These are phyloP conservation scores for Polygonum aviculare DNA, from an alignment of 148 eudicot species.

Conservation along the genomic window DNA sequence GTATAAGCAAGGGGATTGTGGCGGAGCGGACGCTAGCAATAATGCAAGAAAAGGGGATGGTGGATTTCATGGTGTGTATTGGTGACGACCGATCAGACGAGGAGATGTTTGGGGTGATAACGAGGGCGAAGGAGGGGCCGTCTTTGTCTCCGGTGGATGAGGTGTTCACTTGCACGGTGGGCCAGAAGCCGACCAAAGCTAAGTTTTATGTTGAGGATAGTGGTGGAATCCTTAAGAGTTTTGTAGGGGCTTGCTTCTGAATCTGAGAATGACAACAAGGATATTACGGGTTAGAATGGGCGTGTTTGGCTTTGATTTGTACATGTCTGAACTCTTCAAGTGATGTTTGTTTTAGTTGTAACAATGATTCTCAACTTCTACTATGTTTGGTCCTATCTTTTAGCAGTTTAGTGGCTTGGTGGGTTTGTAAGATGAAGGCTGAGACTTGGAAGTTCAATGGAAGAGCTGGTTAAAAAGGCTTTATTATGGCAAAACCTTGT, in stretches of 20 bases:
- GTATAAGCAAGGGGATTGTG: slow-evolving; percentile 53
- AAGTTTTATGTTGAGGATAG: slow-evolving; percentile 65
- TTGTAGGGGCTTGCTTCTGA: slow-evolving; percentile 52
- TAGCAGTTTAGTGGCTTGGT: too few species aligned
- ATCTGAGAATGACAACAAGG: slow-evolving; percentile 28
- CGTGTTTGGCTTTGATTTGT: background rate
- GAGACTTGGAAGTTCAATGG: too few species aligned
- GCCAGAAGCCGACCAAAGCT: slow-evolving; percentile 77
- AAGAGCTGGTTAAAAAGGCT: too few species aligned
- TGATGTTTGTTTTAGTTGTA: too few species aligned
- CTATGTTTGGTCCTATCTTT: too few species aligned
- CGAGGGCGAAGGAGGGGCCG: slow-evolving; percentile 38
- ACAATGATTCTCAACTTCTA: too few species aligned
- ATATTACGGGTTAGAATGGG: background rate
- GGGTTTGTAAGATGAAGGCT: background rate
- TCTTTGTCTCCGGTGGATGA: slow-evolving; percentile 60
- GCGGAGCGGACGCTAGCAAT: slow-evolving; percentile 8
- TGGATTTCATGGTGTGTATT: slow-evolving; percentile 64
- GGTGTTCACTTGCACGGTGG: slow-evolving; percentile 79
- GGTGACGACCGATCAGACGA: slow-evolving; percentile 77
- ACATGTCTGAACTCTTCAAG: background rate
- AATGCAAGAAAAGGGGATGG: slow-evolving; percentile 9
- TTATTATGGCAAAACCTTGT: too few species aligned
- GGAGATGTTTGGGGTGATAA: slow-evolving; percentile 79
- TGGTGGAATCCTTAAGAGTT: slow-evolving; percentile 48